phyloP scores from a whole-genome alignment of 1,284 basidiomycete genomes.

The Cystobasidiaceae sp. region DNA sequence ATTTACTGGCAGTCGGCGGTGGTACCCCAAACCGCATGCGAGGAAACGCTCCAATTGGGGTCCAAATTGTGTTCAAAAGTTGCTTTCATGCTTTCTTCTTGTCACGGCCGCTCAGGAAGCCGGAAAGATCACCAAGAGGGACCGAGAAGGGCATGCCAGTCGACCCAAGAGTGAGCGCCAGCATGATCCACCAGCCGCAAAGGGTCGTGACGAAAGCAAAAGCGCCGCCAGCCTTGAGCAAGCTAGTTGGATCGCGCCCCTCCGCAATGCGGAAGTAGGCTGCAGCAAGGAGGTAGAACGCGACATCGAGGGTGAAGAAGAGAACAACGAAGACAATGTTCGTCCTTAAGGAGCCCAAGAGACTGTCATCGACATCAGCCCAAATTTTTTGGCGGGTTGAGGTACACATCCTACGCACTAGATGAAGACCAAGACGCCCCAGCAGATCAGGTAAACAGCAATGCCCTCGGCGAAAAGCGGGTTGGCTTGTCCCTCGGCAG shows the following conservation, averaged over 20 bases:
- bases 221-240: slow-evolving; percentile 37
- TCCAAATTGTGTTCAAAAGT: not conserved
- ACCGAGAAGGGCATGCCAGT: slow-evolving; percentile 38
- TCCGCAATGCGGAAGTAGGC: slow-evolving; percentile 36
- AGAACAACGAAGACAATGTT: slow-evolving; percentile 40
- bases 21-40: no score
- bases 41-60: no score
- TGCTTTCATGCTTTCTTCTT: not conserved
- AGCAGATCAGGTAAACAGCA: slow-evolving; percentile 32
- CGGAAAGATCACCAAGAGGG: slow-evolving; percentile 40
- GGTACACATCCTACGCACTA: not conserved
- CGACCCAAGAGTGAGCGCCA: slow-evolving; percentile 36
- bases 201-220: slow-evolving; percentile 36
- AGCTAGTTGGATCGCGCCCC: slow-evolving; percentile 1
- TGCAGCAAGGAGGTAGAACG: slow-evolving; percentile 36
- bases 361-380: slow-evolving; percentile 16
- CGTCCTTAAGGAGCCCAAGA: slow-evolving; percentile 38
- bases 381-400: not conserved
- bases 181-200: slow-evolving; percentile 31
- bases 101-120: slow-evolving; percentile 31
- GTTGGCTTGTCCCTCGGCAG: not conserved
- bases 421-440: slow-evolving; percentile 36
- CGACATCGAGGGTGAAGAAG: slow-evolving; percentile 38
- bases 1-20: no score
- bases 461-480: slow-evolving; percentile 32